Base-by-base conservation (phyloP, 2,329 filamentous ascomycete genomes). In the Sporothrix inflata region DNA sequence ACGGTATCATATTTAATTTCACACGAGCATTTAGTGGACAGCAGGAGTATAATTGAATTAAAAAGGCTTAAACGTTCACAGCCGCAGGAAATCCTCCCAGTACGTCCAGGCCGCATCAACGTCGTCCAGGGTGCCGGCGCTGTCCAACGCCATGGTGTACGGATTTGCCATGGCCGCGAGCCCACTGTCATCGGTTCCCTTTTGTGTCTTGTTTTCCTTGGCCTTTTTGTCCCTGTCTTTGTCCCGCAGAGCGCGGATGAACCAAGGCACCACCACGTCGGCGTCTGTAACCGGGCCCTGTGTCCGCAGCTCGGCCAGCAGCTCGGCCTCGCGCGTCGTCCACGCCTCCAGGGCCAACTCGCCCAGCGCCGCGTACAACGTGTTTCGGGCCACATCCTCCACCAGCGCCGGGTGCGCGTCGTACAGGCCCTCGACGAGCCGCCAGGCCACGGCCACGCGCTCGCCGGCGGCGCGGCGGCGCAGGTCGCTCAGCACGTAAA, bases 401-500 rank as follows among this genome's bases (percentile, higher is more conserved):
- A 82, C 82, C 4, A 89, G 79, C 76, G 88, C 86, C 0, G 82
- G 79, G 74, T 88, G 84, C 61, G 83, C 84, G 1, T 77, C 74
- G 77, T 88, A 89, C 4, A 84, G 81, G 6, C 79, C 78, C 42
- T 85, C 81, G 8, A 88, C 79, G 30, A 82, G 79, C 9, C 74
- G 76, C 88, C 88, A 90, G 1, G 84, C 87, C 38, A 84, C 82
- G 63, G 89, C 86, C 12, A 87, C 84, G 9, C 89, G 79, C 3
- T 77, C 78, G 8, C 88, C 87, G 1, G 81, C 81, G 0, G 81
- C 82, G 47, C 85, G 84, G 38, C 83, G 81, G 73, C 82, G 84
- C 12, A 90, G 82, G 76, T 88, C 85, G 5, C 85, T 85, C 0
- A 85, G 84, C 77, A 88, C 82, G 76, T 87, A 88, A 45, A 85